phyloP scores from a whole-genome alignment of 139 green algal species.

The Coccomyxa sp. region DNA sequence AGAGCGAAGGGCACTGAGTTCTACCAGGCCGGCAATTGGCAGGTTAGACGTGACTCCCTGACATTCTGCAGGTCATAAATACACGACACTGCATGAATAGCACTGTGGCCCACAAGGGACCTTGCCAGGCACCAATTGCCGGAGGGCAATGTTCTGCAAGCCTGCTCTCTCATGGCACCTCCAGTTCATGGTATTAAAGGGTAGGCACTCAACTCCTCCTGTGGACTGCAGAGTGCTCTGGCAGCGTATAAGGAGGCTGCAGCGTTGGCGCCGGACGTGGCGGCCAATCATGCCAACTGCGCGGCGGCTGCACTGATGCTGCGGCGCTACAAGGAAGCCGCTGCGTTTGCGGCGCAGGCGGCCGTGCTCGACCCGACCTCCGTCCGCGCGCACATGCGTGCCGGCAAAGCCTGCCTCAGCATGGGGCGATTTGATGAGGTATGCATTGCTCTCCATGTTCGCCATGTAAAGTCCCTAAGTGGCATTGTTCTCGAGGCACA shows the following conservation, averaged over 20 bases:
- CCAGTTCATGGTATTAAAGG: not conserved
- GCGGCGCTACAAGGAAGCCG: not conserved
- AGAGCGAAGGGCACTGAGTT: not conserved
- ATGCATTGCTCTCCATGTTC: not conserved
- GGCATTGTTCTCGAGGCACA: not conserved
- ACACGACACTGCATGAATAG: not conserved
- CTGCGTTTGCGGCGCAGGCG: constrained; percentile 13
- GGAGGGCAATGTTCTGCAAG: not conserved
- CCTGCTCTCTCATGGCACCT: not conserved
- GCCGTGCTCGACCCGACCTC: constrained; percentile 15
- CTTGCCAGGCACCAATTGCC: too few relatives aligned
- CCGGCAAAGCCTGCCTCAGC: constrained; percentile 25
- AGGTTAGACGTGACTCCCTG: not conserved
- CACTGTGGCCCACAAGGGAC: not conserved
- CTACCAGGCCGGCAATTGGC: not conserved
- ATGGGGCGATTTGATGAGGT: constrained; percentile 19
- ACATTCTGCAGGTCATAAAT: too few relatives aligned
- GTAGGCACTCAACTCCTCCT: not conserved
- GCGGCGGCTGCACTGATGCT: constrained; percentile 6
- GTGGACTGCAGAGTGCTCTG: not conserved
- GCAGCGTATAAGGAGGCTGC: not conserved
- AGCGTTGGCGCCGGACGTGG: not conserved
- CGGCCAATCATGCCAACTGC: not conserved
- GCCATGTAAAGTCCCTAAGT: not conserved
- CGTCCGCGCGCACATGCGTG: constrained; percentile 10